These are phyloP conservation scores for Paecilomyces niveus DNA, from an alignment of 2,329 filamentous ascomycete genomes.

Conservation along the genomic window DNA sequence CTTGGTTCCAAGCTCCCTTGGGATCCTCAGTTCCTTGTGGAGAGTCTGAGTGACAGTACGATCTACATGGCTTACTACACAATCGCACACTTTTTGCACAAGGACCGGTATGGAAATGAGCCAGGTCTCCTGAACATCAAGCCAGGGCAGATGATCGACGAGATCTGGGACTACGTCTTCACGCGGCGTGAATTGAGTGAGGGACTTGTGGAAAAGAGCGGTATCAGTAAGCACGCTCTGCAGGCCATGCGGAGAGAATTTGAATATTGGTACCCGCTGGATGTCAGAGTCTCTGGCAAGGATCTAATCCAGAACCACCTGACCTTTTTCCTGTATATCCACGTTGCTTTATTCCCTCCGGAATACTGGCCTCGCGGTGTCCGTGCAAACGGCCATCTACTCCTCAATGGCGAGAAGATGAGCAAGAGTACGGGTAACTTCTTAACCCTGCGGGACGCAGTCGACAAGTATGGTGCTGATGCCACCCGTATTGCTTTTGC, in stretches of 20 bases:
- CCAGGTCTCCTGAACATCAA: conserved; percentile 62
- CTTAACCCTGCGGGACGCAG: conserved; percentile 77
- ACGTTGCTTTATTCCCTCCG: conserved; percentile 78
- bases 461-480: conserved; percentile 90
- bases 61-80: conserved; percentile 68
- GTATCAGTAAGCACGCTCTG: conserved; percentile 67
- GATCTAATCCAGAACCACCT: conserved; percentile 90
- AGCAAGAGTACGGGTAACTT: conserved; percentile 97
- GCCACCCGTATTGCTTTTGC: conserved; percentile 85
- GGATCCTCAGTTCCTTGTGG: conserved; percentile 85
- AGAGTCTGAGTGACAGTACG: conserved; percentile 85
- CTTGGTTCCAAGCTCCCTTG: conserved; percentile 91
- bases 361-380: conserved; percentile 85
- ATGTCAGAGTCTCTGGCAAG: conserved; percentile 83
- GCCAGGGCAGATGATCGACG: conserved; percentile 83
- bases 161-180: conserved; percentile 96
- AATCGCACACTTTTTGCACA: conserved; percentile 60
- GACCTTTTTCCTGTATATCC: conserved; percentile 92
- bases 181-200: conserved; percentile 64
- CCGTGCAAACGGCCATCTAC: conserved; percentile 84
- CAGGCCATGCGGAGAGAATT: conserved; percentile 83
- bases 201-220: conserved; percentile 56
- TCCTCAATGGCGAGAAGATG: conserved; percentile 98
- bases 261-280: conserved; percentile 93
- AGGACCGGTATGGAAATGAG: conserved; percentile 74